A percentile compares a stretch with the other conserved stretches of the same genome.
Conservation (phyloP, 257 asterid species). For the Penstemon newberryi region DNA sequence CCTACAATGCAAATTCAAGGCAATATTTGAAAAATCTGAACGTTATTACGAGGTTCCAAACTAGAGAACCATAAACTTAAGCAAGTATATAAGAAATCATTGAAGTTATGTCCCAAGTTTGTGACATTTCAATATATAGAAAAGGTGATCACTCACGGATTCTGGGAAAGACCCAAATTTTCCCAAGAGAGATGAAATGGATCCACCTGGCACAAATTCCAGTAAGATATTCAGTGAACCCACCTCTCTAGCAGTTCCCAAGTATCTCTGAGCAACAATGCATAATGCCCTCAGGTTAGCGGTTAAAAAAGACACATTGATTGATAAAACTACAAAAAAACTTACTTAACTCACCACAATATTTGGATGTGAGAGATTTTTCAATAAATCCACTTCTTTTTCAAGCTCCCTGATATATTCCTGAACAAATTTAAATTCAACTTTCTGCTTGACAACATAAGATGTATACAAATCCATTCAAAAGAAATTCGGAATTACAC, state of each 20-base stretch:
- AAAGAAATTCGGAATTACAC: slow-evolving; percentile 18
- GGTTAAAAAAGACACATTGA: slow-evolving; percentile 8
- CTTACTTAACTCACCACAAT: slow-evolving; percentile 70
- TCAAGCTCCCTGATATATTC: slow-evolving; percentile 94
- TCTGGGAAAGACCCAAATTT: slow-evolving; percentile 97
- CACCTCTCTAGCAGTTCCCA: slow-evolving; percentile 95
- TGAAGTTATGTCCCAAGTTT: slow-evolving; percentile 15
- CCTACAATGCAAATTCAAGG: slow-evolving; percentile 52
- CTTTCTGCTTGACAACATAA: slow-evolving; percentile 15
- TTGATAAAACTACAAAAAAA: slow-evolving; percentile 9
- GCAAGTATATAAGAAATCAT: slow-evolving; percentile 6
- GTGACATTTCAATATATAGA: neutral
- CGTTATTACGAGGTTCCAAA: slow-evolving; percentile 13
- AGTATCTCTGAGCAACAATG: slow-evolving; percentile 69
- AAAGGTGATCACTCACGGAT: slow-evolving; percentile 62
- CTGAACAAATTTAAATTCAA: slow-evolving; percentile 42
- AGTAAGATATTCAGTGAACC: slow-evolving; percentile 84
- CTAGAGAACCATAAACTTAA: slow-evolving; percentile 20
- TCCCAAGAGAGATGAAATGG: slow-evolving; percentile 94
- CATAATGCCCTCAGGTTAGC: slow-evolving; percentile 24
- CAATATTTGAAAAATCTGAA: slow-evolving; percentile 18
- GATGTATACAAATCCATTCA: neutral
- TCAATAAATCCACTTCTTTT: slow-evolving; percentile 88
- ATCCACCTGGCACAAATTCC: slow-evolving; percentile 98
- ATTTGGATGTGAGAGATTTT: slow-evolving; percentile 94